Base-by-base conservation (phyloP, 2,329 filamentous ascomycete species). In the Leptographium wingfieldii region DNA sequence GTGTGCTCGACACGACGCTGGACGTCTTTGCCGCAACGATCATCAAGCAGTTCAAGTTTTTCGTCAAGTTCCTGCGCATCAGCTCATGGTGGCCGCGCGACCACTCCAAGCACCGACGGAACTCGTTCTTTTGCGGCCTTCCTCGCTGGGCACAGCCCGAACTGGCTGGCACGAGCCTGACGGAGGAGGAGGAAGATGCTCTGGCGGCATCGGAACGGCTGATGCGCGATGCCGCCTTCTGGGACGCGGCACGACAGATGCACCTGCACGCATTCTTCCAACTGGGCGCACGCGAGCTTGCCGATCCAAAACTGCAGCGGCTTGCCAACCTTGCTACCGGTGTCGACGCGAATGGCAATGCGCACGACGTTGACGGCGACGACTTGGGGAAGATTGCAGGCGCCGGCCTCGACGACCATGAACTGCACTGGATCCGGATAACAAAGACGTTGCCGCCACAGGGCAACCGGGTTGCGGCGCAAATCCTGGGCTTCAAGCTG, bases 21-120 rank as follows among this genome's bases (percentile, higher is more conserved):
- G 94, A 99, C 69, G 91, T 97, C 38, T 96, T 95, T 69, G 94
- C 94, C 1, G 90, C 92, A 14, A 87, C 95, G 0, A 81, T 99
- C 58, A 89, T 99, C 67, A 95, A 95, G 69, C 90, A 96, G 65
- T 91, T 87, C 70, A 85, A 87, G 38, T 99, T 97, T 74, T 97
- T 96, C 68, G 87, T 97, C 70, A 96, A 95, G 70, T 85, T 97
- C 55, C 77, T 99, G 29, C 82, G 92, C 61, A 85, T 86, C 61
- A 97, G 92, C 74, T 95, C 92, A 29, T 99, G 94, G 94, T 99
- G 94, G 94, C 94, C 94, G 1, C 84, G 85, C 56, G 83, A 82
- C 56, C 78, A 80, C 65, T 69, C 74, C 43, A 71, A 68, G 65
- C 69, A 69, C 55, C 62, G 61, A 5, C 69, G 74, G 12, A 69